phyloP scores from a whole-genome alignment of 164 flowering plant species.

The Vitis rupestris region DNA sequence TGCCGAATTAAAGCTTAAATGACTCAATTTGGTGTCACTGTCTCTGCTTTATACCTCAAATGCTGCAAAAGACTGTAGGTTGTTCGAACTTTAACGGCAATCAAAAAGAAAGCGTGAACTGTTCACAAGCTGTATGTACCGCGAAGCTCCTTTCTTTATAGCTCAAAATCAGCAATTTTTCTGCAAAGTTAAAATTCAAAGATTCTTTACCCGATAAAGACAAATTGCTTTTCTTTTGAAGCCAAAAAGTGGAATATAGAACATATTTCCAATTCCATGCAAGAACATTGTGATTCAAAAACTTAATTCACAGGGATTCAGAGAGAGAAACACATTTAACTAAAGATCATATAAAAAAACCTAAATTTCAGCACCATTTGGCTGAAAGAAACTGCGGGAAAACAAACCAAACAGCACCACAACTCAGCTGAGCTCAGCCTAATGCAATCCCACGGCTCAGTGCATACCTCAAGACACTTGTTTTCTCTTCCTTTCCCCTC shows the following conservation, averaged over 20 bases:
- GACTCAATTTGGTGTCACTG: conserved; percentile 2
- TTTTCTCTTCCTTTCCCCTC: background rate
- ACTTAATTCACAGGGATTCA: background rate
- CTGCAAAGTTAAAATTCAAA: conserved; percentile 9
- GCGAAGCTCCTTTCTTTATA: background rate
- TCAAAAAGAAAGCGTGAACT: conserved; percentile 6
- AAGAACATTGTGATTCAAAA: background rate
- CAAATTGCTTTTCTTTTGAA: background rate
- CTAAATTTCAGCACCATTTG: background rate
- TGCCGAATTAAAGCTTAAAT: background rate
- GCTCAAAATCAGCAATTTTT: conserved; percentile 12
- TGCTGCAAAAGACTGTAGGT: background rate
- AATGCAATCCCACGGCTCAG: background rate
- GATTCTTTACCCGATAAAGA: background rate
- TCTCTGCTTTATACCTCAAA: conserved; percentile 9
- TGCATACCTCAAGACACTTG: background rate
- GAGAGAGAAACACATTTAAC: too few species aligned
- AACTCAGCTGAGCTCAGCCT: background rate
- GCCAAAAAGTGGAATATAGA: background rate
- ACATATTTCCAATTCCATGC: conserved; percentile 3
- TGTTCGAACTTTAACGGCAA: conserved; percentile 7
- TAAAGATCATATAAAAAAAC: background rate
- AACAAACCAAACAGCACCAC: background rate
- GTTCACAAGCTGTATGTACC: background rate
- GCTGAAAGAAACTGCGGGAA: too few species aligned